Conservation (phyloP, 2,329 filamentous ascomycete species). For the Juglanconis sp. region DNA sequence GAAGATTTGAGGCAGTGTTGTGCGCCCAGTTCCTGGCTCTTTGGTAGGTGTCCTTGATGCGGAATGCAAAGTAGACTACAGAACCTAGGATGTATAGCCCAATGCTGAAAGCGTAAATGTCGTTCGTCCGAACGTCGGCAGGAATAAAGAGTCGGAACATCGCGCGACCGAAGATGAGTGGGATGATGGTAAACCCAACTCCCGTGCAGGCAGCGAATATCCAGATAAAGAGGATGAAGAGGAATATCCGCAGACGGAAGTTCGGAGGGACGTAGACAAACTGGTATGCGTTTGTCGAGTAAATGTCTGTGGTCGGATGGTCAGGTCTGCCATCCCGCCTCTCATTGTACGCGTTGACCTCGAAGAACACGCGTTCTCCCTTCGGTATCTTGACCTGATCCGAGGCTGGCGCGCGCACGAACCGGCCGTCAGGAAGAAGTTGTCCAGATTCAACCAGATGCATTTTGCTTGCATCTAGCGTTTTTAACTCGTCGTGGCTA, state of each 20-base stretch:
- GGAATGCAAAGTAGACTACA: conserved; percentile 58
- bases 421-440: conserved; percentile 70
- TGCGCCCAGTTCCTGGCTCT: conserved; percentile 31
- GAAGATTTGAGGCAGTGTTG: conserved; percentile 24
- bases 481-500: conserved; percentile 32
- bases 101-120: conserved; percentile 93
- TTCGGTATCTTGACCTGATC: conserved; percentile 95
- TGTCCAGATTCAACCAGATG: conserved; percentile 46
- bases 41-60: conserved; percentile 39
- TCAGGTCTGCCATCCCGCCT: conserved; percentile 63
- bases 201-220: conserved; percentile 86
- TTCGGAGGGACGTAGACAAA: conserved; percentile 79
- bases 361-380: conserved; percentile 74
- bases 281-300: conserved; percentile 60
- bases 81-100: conserved; percentile 79
- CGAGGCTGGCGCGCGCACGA: conserved; percentile 88
- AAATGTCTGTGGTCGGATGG: conserved; percentile 46
- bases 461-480: conserved; percentile 38
- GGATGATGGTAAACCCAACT: conserved; percentile 79
- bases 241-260: conserved; percentile 75
- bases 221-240: conserved; percentile 91
- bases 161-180: conserved; percentile 77
- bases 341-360: conserved; percentile 66
- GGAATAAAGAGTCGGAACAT: conserved; percentile 75
- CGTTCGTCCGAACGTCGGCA: conserved; percentile 73